phyloP scores from a whole-genome alignment of 768 basidiomycete species.

The Butyriboletus loyo region DNA sequence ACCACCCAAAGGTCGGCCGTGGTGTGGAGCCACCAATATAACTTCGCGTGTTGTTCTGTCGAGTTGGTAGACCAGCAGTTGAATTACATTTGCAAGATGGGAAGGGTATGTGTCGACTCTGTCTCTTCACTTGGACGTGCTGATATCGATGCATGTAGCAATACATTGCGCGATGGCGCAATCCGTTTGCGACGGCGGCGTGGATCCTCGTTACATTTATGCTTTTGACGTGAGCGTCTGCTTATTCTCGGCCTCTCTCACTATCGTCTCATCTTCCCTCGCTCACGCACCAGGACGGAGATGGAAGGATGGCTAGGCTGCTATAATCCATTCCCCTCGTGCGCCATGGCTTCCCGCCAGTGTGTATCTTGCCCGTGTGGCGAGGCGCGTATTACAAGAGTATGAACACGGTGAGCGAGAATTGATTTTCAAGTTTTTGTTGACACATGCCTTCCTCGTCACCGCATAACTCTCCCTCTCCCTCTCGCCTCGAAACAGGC shows the following conservation, averaged over 20 bases:
- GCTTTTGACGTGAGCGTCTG: conserved; percentile 27
- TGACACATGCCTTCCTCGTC: no score
- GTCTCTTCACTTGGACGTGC: not conserved
- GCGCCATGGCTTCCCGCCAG: conserved; percentile 30
- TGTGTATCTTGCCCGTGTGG: conserved; percentile 25
- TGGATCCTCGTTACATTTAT: conserved; percentile 36
- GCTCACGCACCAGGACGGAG: conserved; percentile 24
- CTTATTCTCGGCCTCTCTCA: not conserved
- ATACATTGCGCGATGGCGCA: conserved; percentile 38
- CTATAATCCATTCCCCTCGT: conserved; percentile 35
- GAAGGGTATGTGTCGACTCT: conserved; percentile 19
- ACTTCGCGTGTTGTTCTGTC: conserved; percentile 31
- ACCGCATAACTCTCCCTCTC: no score
- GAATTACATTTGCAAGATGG: conserved; percentile 36
- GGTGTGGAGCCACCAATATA: conserved; percentile 32
- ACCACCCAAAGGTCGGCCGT: conserved; percentile 29
- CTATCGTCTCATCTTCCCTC: not conserved
- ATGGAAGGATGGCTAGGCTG: conserved; percentile 33
- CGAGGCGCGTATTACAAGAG: conserved; percentile 28
- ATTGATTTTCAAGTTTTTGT: not conserved
- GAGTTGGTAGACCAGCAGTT: conserved; percentile 32
- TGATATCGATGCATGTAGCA: conserved; percentile 19
- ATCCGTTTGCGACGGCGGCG: conserved; percentile 36
- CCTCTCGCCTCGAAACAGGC: conserved; percentile 19
- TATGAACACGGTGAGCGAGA: conserved; percentile 29